Evolutionary conservation across 73 alveolate species (phyloP), one percentile per base, ranked within the genome.

Genomic region (Stentor coeruleus): DNA sequence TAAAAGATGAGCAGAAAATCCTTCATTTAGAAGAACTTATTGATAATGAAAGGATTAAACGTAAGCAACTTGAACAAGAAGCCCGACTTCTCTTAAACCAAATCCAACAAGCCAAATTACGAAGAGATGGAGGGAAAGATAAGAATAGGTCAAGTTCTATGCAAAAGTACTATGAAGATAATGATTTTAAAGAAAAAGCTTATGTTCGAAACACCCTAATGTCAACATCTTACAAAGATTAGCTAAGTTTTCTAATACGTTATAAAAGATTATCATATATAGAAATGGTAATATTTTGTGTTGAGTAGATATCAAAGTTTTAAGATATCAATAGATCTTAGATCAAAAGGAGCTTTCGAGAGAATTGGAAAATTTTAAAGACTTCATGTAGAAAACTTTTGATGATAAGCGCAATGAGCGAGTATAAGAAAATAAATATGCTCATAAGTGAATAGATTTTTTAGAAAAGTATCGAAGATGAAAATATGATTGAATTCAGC

Each of bases 401-500:
- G 91, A 87, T 55, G 92, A 84, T 36, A 97, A 94, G 77, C 86
- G 89, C 38, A 60, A 79, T 28, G 90, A 38, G 76, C 93, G 91
- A 74, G 77, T 85, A 73, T 89, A 87, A 30, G 77, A 84, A 88
- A 59, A 89, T 83, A 84, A 81, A 3, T 84, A 59, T 4, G 94
- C 89, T 39, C 92, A 94, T 81, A 84, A 90, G 59, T 77, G 93
- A 90, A 83, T 93, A 91, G 93, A 92, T 59, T 79, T 76, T 26
- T 84, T 94, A 37, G 95, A 94, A 81, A 74, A 82, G 74, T 57
- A 83, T 94, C 31, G 90, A 76, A 41, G 84, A 94, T 59, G 98
- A 94, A 88, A 87, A 74, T 89, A 82, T 40, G 98, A 94, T 39
- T 84, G 98, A 59, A 76, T 91, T 55, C 85, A 84, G 74, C 91